These are phyloP conservation scores for Takashimella koratensis DNA, from an alignment of 1,284 basidiomycete genomes.

Conservation along the genomic window DNA sequence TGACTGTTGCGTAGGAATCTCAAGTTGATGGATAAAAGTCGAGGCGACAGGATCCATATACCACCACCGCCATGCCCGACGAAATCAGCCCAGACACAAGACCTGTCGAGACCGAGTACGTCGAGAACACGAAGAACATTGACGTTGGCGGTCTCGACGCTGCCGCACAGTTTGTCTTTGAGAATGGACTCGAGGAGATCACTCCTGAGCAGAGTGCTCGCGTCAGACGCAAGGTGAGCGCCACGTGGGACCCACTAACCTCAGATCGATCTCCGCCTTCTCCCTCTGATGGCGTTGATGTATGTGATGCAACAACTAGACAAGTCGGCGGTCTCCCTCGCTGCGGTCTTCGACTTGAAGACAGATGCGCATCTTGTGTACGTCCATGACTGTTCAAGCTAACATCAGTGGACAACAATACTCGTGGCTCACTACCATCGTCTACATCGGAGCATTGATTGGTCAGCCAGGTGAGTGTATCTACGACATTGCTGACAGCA, in stretches of 20 bases:
- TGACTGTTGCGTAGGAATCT: too few species aligned
- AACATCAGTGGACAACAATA: too few species aligned
- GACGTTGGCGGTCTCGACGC: constrained; percentile 4
- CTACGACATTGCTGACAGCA: too few species aligned
- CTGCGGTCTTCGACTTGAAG: constrained; percentile 1
- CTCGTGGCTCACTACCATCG: too few species aligned
- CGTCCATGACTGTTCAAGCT: too few species aligned
- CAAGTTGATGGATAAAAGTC: too few species aligned
- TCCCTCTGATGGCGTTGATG: constrained; percentile 2
- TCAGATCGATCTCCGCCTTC: neutral
- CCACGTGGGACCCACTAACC: neutral
- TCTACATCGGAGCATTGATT: too few species aligned
- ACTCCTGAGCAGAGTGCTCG: constrained; percentile 4
- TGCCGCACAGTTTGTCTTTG: neutral
- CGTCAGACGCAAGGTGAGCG: constrained; percentile 4
- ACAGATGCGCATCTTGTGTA: too few species aligned
- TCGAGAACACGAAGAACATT: neutral
- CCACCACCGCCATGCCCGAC: too few species aligned
- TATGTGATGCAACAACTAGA: constrained; percentile 3
- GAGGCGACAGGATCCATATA: too few species aligned
- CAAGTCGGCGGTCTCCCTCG: constrained; percentile 2
- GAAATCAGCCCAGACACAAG: neutral
- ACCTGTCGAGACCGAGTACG: neutral
- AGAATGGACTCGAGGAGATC: neutral
- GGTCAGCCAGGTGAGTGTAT: too few species aligned